Evolutionary conservation across 1,284 basidiomycete species (phyloP).

Genomic region (Inonotus obliquus): DNA sequence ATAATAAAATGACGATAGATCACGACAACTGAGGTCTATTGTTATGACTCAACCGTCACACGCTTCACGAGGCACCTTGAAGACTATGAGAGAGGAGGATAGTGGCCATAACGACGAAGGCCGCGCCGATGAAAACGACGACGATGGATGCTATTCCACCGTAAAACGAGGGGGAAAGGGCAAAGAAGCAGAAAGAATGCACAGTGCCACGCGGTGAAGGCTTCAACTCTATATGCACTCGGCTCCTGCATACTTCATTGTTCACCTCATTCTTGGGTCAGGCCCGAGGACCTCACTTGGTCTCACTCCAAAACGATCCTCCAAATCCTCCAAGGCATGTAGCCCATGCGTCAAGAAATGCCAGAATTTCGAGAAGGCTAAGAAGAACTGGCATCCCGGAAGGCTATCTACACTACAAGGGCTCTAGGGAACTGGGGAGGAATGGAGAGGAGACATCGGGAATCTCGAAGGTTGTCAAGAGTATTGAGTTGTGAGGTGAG

Average conservation of each 20-base stretch:
- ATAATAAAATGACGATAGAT: too few species aligned
- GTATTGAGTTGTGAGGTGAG: conserved; percentile 15
- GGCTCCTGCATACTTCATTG: background rate
- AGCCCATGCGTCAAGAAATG: conserved; percentile 97
- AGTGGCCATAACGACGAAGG: conserved; percentile 33
- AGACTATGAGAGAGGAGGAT: conserved; percentile 37
- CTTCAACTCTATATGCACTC: conserved; percentile 24
- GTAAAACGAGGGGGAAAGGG: conserved; percentile 71
- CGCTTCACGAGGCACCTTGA: conserved; percentile 33
- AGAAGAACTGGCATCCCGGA: conserved; percentile 85
- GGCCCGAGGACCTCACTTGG: conserved; percentile 51
- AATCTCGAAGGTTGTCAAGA: conserved; percentile 20
- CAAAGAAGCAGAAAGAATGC: conserved; percentile 76
- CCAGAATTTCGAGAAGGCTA: conserved; percentile 87
- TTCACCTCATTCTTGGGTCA: background rate
- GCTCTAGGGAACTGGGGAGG: conserved; percentile 59
- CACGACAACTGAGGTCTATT: too few species aligned
- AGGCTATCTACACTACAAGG: conserved; percentile 87
- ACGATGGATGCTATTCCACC: conserved; percentile 83
- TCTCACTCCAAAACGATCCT: conserved; percentile 75
- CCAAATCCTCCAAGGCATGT: conserved; percentile 60
- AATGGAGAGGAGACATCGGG: conserved; percentile 46
- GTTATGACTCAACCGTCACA: too few species aligned
- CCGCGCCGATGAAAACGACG: conserved; percentile 32
- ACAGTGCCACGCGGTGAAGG: conserved; percentile 67